These are phyloP conservation scores for Kuraishia hungarica DNA, from an alignment of 805 yeast species.

Conservation along the genomic window DNA sequence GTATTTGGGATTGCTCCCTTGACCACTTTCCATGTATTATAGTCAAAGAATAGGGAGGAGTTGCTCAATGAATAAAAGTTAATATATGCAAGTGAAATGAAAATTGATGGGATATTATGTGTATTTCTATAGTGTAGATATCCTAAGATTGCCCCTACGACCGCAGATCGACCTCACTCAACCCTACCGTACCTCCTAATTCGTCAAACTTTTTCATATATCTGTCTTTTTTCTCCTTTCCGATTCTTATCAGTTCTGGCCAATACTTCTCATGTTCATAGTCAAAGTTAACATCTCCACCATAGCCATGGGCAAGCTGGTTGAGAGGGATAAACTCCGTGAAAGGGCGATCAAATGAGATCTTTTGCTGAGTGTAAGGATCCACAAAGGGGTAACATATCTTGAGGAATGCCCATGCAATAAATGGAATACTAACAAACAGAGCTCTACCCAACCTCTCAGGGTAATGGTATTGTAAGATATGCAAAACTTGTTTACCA, in stretches of 20 bases:
- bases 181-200: slow-evolving; percentile 60
- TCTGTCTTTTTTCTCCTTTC: slow-evolving; percentile 40
- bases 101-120: neutral
- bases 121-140: neutral
- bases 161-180: slow-evolving; percentile 68
- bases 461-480: slow-evolving; percentile 87
- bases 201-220: slow-evolving; percentile 55
- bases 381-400: slow-evolving; percentile 86
- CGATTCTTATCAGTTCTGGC: slow-evolving; percentile 51
- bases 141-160: neutral
- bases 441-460: slow-evolving; percentile 83
- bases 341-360: slow-evolving; percentile 78
- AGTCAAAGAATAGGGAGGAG: neutral
- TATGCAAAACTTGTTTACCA: slow-evolving; percentile 78
- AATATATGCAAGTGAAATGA: neutral
- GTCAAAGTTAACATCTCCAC: slow-evolving; percentile 69
- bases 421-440: slow-evolving; percentile 78
- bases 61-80: neutral
- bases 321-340: slow-evolving; percentile 62
- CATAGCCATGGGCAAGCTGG: slow-evolving; percentile 67
- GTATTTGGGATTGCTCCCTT: neutral
- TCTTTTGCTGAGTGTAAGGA: slow-evolving; percentile 79
- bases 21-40: neutral
- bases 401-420: slow-evolving; percentile 84
- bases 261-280: slow-evolving; percentile 71